Percentiles rank a stretch among this genome's conserved stretches.
Evolutionary conservation across 345 rosid species (phyloP).

Genomic region (Camelina sativa): DNA sequence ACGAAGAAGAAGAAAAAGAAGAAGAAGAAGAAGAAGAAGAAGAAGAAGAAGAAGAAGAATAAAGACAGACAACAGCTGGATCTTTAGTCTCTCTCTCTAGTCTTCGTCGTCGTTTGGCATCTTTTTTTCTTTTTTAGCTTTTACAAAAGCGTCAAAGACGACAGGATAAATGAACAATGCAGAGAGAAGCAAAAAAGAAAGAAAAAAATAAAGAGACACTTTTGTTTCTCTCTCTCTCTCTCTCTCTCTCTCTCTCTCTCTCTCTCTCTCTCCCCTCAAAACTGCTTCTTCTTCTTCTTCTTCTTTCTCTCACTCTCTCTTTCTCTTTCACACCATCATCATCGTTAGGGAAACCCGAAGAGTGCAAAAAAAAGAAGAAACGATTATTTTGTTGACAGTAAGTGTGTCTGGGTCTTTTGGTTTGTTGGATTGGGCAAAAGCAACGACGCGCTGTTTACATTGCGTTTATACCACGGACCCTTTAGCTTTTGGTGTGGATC

Average conservation of each 20-base stretch:
- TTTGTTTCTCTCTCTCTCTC: constrained; percentile 24
- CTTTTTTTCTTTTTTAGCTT: constrained; percentile 36
- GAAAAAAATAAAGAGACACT: constrained; percentile 15
- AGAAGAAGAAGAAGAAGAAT: constrained; percentile 20
- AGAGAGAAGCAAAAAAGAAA: constrained; percentile 17
- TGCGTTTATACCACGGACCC: neutral
- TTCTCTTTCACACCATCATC: constrained; percentile 36
- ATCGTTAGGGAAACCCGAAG: constrained; percentile 38
- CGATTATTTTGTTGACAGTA: constrained; percentile 31
- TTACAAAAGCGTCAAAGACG: constrained; percentile 48
- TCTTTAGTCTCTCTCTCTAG: constrained; percentile 33
- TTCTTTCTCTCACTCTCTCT: neutral
- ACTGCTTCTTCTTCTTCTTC: neutral
- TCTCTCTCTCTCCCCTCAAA: neutral
- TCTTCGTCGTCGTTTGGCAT: constrained; percentile 42
- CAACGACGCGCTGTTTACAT: constrained; percentile 28
- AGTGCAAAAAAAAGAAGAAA: constrained; percentile 39
- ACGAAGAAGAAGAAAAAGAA: constrained; percentile 38
- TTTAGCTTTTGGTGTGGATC: constrained; percentile 33
- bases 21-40: constrained; percentile 24
- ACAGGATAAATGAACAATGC: constrained; percentile 38
- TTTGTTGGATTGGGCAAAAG: neutral
- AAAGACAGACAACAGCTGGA: constrained; percentile 12
- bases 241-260: neutral
- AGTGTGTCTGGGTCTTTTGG: constrained; percentile 22